Conservation (phyloP, 164 flowering plant species). For the Stephania japonica region DNA sequence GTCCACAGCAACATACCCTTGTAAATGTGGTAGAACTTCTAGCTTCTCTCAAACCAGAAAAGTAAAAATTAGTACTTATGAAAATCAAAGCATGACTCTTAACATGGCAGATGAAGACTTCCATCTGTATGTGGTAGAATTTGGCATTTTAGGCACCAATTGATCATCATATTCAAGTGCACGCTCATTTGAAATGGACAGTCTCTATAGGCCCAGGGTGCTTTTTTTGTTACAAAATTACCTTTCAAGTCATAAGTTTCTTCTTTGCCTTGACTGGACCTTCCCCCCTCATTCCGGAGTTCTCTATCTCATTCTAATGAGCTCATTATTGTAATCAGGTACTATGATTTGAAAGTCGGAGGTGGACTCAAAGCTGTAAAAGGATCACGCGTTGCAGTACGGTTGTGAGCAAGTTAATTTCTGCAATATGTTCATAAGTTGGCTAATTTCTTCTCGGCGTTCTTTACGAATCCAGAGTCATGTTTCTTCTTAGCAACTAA, state of each 20-base stretch:
- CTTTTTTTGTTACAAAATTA: background rate
- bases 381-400: constrained; percentile 98
- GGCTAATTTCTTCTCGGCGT: background rate
- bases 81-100: too few species aligned
- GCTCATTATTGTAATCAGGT: constrained; percentile 39
- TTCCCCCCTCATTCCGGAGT: background rate
- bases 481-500: background rate
- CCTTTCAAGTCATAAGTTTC: background rate
- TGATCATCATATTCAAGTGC: background rate
- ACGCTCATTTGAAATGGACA: background rate
- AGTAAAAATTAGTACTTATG: too few species aligned
- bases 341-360: constrained; percentile 94
- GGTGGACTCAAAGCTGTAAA: constrained; percentile 71
- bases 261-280: background rate
- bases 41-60: too few species aligned
- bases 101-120: too few species aligned
- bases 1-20: too few species aligned
- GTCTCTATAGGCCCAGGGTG: background rate
- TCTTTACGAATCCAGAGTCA: background rate
- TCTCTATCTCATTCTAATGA: constrained; percentile 7
- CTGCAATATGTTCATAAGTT: constrained; percentile 11
- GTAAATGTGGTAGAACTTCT: too few species aligned
- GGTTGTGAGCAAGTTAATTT: constrained; percentile 50
- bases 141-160: too few species aligned
- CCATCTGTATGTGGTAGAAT: too few species aligned